Evolutionary conservation across 306 rosid genomes (phyloP).

Genomic region (Quercus alba): DNA sequence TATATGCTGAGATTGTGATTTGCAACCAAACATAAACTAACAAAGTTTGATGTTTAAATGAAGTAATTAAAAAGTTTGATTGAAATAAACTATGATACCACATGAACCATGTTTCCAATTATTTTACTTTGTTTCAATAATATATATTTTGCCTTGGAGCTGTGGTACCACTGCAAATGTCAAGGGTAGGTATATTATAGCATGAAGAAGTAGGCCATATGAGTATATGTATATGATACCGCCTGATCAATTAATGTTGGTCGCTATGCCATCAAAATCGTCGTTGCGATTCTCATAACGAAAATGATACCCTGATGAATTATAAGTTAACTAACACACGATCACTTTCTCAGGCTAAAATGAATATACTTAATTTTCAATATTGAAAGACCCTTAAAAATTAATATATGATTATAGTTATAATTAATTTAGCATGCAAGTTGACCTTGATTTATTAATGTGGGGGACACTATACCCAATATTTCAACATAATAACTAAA

Average conservation of each 20-base stretch:
- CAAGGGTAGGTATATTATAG: too few species aligned
- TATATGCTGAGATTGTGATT: too few species aligned
- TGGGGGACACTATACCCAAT: too few species aligned
- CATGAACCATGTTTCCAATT: not conserved
- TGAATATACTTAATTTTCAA: too few species aligned
- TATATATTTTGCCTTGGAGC: not conserved
- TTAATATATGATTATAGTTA: not conserved
- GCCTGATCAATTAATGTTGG: not conserved
- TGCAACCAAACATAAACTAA: too few species aligned
- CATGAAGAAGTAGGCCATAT: too few species aligned
- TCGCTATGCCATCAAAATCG: not conserved
- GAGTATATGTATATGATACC: too few species aligned
- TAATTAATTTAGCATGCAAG: not conserved
- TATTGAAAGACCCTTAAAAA: not conserved
- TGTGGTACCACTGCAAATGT: not conserved
- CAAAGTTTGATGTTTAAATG: too few species aligned
- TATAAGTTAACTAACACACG: too few species aligned
- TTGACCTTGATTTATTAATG: not conserved
- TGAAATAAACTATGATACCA: not conserved
- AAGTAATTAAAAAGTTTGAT: too few species aligned
- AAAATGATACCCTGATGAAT: not conserved
- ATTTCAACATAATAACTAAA: too few species aligned
- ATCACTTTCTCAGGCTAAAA: too few species aligned
- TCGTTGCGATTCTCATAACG: not conserved
- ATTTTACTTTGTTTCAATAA: not conserved